Conservation (phyloP, 345 rosid genomes). For the Orychophragmus violaceus region DNA sequence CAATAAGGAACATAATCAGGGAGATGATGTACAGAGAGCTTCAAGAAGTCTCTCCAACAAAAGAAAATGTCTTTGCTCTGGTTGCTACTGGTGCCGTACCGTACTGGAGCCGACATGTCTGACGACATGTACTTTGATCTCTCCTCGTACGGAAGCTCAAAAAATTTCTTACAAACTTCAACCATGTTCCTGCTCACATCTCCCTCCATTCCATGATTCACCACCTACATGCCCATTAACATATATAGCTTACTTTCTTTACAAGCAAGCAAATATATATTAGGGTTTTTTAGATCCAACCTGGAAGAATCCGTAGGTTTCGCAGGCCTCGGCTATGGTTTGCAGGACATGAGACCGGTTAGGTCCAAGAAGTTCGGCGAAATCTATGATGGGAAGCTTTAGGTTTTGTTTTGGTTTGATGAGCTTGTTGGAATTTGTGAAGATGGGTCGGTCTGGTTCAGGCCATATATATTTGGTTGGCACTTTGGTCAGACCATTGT, state of each 20-base stretch:
- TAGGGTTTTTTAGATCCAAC: slow-evolving; percentile 29
- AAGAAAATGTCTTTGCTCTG: slow-evolving; percentile 77
- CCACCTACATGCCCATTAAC: slow-evolving; percentile 42
- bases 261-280: background rate
- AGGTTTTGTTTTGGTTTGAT: slow-evolving; percentile 34
- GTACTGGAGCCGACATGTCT: slow-evolving; percentile 60
- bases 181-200: slow-evolving; percentile 53
- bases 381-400: slow-evolving; percentile 66
- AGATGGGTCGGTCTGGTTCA: slow-evolving; percentile 45
- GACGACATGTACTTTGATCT: slow-evolving; percentile 75
- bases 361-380: slow-evolving; percentile 53
- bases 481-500: slow-evolving; percentile 48
- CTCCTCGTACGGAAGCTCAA: slow-evolving; percentile 65
- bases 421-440: slow-evolving; percentile 9
- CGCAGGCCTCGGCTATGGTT: slow-evolving; percentile 57
- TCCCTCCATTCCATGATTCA: slow-evolving; percentile 62
- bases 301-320: slow-evolving; percentile 77
- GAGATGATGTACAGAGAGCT: slow-evolving; percentile 57
- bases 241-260: slow-evolving; percentile 2
- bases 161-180: slow-evolving; percentile 59
- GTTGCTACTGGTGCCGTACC: slow-evolving; percentile 89
- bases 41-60: slow-evolving; percentile 91
- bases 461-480: slow-evolving; percentile 71
- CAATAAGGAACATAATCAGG: slow-evolving; percentile 56
- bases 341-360: slow-evolving; percentile 44